Evolutionary conservation across 208 protist genomes (phyloP).

Genomic region (Chromosphaera perkinsii): DNA sequence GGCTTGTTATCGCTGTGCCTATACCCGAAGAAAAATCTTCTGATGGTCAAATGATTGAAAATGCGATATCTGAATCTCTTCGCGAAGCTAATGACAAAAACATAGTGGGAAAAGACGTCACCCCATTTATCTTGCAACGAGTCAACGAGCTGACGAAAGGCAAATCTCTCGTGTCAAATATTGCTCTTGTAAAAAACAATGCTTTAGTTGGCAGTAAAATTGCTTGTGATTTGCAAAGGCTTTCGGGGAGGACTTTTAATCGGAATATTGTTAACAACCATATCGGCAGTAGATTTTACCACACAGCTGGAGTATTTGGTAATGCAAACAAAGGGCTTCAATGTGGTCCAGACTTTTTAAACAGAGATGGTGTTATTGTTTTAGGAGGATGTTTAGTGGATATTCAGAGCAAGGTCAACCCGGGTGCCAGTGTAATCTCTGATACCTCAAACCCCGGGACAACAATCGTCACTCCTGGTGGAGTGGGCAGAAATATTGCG

Average conservation of each 20-base stretch:
- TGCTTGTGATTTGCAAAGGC: neutral
- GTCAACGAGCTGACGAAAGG: conserved; percentile 24
- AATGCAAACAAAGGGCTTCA: too few relatives aligned
- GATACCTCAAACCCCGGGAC: neutral
- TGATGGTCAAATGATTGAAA: neutral
- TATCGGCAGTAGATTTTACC: neutral
- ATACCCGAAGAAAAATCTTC: conserved; percentile 4
- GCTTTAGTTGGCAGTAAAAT: conserved; percentile 14
- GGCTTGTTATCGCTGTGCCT: conserved; percentile 20
- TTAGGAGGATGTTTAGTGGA: conserved; percentile 12
- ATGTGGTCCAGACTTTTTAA: neutral
- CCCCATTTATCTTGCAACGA: conserved; percentile 26
- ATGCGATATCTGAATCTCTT: neutral
- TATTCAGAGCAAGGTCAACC: neutral
- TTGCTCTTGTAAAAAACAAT: conserved; percentile 34
- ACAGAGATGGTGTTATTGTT: conserved; percentile 7
- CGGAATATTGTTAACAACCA: neutral
- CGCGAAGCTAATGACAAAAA: neutral
- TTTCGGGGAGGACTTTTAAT: neutral
- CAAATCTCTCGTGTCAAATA: conserved; percentile 17
- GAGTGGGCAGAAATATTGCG: conserved; percentile 33
- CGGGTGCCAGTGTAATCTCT: neutral
- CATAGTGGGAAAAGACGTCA: conserved; percentile 16
- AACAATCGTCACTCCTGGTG: neutral
- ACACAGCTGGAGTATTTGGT: neutral